Evolutionary conservation across 225 moss, liverwort and hornwort genomes (phyloP), one percentile per base, ranked within the genome.

Genomic region (Bryum argenteum): DNA sequence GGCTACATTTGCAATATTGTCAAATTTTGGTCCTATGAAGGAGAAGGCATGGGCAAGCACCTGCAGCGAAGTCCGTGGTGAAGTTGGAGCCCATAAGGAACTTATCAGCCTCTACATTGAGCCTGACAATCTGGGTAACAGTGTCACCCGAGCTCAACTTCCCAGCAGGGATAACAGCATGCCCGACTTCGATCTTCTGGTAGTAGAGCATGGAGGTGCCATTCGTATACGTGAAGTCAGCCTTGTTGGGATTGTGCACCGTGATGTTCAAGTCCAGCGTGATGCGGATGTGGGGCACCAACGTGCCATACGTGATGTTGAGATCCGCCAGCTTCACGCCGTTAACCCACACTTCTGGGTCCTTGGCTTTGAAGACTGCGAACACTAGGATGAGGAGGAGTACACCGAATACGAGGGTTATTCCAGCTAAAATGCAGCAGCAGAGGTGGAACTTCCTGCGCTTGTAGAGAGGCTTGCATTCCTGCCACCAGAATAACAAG

Each of bases 81-180:
- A 86, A 83, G 62, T 83, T 86, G 15, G 83, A 57, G 56, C 78
- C 75, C 71, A 54, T 64, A 61, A 86, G 52, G 11, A 86, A 86
- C 75, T 78, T 86, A 28, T 86, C 77, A 1, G 86, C 86, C 56
- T 86, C 77, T 44, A 86, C 86, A n/a, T 61, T 66, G 17, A 86
- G 41, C 9, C 51, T 66, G 9, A 86, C 71, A 8, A 83, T 55
- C 74, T 86, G 64, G 2, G 77, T 80, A 14, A 65, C 3, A 3
- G 83, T 83, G 13, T 65, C 5, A 0, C 75, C 69, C 1, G 86
- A 56, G 3, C 71, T 63, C 8, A 86, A 40, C 3, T 24, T 33
- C 1, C 86, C 83, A 1, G 69, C 80, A n/a, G 86, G 86, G 18
- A 86, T 79, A 57, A 69, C 72, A 16, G 80, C 86, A 17, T 63